Percentiles rank a stretch among this genome's conserved stretches.
Evolutionary conservation across 495 filamentous ascomycete species (phyloP).

Genomic region (Cercophora samala): DNA sequence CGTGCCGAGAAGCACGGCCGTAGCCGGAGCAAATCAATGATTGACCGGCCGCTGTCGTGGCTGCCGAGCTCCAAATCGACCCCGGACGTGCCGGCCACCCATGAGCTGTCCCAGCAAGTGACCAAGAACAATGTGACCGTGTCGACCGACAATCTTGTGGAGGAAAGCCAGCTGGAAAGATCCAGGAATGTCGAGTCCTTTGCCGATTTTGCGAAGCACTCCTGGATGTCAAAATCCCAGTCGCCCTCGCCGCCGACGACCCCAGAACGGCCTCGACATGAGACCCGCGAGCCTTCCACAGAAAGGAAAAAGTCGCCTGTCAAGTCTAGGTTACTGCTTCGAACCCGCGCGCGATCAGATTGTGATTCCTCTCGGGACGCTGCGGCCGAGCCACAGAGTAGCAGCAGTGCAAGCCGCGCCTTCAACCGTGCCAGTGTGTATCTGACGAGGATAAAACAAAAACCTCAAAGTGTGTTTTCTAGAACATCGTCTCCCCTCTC

Average conservation of each 20-base stretch:
- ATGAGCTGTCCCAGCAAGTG: conserved; percentile 24
- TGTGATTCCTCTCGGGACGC: conserved; percentile 28
- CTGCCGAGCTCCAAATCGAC: conserved; percentile 43
- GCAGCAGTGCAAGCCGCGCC: conserved; percentile 27
- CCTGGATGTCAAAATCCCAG: conserved; percentile 62
- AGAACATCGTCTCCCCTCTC: conserved; percentile 30
- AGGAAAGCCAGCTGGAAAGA: conserved; percentile 27
- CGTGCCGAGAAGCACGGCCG: conserved; percentile 29
- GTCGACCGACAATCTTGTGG: conserved; percentile 10
- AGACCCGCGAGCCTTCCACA: conserved; percentile 4
- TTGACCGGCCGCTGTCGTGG: conserved; percentile 45
- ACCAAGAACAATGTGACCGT: conserved; percentile 27
- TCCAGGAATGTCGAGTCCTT: conserved; percentile 56
- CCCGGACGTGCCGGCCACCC: conserved; percentile 28
- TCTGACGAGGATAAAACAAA: conserved; percentile 42
- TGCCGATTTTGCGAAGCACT: conserved; percentile 61
- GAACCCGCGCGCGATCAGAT: conserved; percentile 5
- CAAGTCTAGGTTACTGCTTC: conserved; percentile 28
- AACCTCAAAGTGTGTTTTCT: conserved; percentile 37
- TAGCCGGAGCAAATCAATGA: conserved; percentile 37
- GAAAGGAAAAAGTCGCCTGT: conserved; percentile 19
- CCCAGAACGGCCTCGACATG: conserved; percentile 15
- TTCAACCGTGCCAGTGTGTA: conserved; percentile 37
- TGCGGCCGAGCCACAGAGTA: conserved; percentile 28
- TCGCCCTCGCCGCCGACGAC: conserved; percentile 56